Conservation (phyloP, 345 rosid genomes). For the Eutrema japonicum region DNA sequence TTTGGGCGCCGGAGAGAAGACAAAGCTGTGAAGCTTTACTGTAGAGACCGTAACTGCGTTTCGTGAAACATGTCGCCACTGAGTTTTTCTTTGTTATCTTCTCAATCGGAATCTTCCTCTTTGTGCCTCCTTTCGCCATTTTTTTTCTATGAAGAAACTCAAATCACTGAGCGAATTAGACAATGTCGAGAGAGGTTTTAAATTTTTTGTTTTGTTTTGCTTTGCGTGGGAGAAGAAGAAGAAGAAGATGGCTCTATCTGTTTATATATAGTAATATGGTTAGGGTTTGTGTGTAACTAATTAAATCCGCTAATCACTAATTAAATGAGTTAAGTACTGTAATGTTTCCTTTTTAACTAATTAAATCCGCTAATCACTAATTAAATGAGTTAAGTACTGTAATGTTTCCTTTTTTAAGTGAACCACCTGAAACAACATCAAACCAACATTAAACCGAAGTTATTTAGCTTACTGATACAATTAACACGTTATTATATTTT, state of each 20-base stretch:
- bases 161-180: neutral
- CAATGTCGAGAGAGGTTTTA: too few species aligned
- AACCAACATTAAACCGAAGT: neutral
- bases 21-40: conserved; percentile 27
- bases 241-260: too few species aligned
- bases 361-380: too few species aligned
- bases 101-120: conserved; percentile 13
- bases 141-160: neutral
- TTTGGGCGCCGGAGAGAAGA: neutral
- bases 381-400: neutral
- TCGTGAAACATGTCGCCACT: neutral
- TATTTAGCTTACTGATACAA: neutral
- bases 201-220: too few species aligned
- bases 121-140: conserved; percentile 9
- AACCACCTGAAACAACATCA: neutral
- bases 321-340: too few species aligned
- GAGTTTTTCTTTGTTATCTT: neutral
- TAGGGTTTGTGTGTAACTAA: neutral
- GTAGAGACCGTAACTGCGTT: conserved; percentile 22
- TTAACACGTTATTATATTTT: too few species aligned
- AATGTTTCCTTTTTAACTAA: neutral
- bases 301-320: neutral
- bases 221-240: too few species aligned
- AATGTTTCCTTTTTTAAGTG: neutral
- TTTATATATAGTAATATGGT: too few species aligned